Base-by-base conservation (phyloP, 768 basidiomycete species). In the Agaricus sinodeliciosus region DNA sequence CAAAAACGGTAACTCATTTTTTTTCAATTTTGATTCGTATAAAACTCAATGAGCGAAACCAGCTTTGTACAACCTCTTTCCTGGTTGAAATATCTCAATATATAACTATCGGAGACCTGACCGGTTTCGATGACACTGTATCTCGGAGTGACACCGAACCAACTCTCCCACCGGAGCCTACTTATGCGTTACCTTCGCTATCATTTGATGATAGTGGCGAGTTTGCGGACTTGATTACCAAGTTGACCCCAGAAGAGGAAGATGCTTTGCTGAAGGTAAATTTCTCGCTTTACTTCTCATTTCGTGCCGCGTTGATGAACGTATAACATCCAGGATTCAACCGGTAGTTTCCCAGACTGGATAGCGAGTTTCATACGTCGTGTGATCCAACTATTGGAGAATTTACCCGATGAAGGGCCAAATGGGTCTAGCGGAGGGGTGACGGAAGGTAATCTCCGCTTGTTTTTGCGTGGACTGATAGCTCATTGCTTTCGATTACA, bases 271-370 rank as follows among this genome's bases (percentile, higher is more conserved):
- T 93, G 7, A 78, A 79, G 64, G 78, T 76, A 42, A 28, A 58
- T 11, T 28, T 42, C 51, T 22, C 8, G 41, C 22, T n/a, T 2
- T 36, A 41, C 8, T n/a, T 40, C 39, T 41, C 13, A 39, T 31
- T 22, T 18, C n/a, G 4, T 26, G 16, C 34, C 46, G 42, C 53
- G 39, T 36, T 39, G 13, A 39, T 34, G 19, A 9, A 19, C 3
- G 2, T 13, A 12, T 1, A 43, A 16, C 43, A 40, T 31, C 18
- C 51, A 78, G 69, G 82, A 87, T 53, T 79, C 84, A 18, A 89
- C 90, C 13, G 77, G 80, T 2, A 80, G 77, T 34, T 89, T 92
- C 61, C 80, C 87, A 0, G 86, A 87, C 59, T 92, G 91, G 91
- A 75, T 93, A 6, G 75, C 85, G n/a, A 82, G 75, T 57, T 90